Evolutionary conservation across 495 filamentous ascomycete species (phyloP).

Genomic region (Letharia columbiana): DNA sequence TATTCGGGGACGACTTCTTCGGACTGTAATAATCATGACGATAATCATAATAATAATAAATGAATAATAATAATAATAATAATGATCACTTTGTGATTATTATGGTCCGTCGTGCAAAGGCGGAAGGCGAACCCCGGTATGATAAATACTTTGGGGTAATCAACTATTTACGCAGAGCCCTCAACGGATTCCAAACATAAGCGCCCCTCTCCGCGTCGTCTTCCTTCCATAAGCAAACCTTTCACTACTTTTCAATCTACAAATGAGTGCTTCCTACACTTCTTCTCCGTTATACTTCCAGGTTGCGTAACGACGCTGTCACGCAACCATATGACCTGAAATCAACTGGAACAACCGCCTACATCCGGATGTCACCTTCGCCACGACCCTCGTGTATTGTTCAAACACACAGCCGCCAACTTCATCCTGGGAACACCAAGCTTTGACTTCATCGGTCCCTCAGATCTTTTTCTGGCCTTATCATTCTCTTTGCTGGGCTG

Average conservation of each 20-base stretch:
- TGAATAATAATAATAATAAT: neutral
- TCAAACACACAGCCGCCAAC: slow-evolving; percentile 8
- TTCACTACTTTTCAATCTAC: neutral
- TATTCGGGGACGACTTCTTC: neutral
- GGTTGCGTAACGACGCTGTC: neutral
- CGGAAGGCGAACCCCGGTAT: neutral
- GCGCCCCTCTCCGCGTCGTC: neutral
- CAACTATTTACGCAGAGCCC: neutral
- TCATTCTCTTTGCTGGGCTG: neutral
- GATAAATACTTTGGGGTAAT: neutral
- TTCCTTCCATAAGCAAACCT: neutral
- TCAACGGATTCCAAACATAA: neutral
- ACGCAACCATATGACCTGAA: neutral
- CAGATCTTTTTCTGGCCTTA: neutral
- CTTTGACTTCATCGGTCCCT: slow-evolving; percentile 9
- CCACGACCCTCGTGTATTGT: slow-evolving; percentile 8
- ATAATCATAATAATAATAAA: neutral
- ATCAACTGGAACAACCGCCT: neutral
- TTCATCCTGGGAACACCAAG: slow-evolving; percentile 2
- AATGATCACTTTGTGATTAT: neutral
- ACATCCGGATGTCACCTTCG: slow-evolving; percentile 3
- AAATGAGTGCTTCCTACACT: neutral
- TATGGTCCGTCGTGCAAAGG: neutral
- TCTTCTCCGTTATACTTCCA: neutral
- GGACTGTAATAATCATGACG: neutral